Percentiles rank a stretch among this genome's conserved stretches.
These are phyloP conservation scores for Miscanthus lutarioriparius DNA, from an alignment of 176 grass and related monocot genomes.

Conservation along the genomic window DNA sequence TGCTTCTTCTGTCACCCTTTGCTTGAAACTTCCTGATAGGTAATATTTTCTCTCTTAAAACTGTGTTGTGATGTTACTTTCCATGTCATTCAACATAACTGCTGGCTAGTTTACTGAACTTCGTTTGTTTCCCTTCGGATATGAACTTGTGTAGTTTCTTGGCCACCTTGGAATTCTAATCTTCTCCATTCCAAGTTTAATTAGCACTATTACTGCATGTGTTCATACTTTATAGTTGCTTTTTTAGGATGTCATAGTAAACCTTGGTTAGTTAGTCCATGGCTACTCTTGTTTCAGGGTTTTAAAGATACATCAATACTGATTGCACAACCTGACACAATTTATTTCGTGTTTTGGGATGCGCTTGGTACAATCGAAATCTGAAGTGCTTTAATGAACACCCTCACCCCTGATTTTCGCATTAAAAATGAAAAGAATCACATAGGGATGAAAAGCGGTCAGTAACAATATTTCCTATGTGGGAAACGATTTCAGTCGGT, in stretches of 20 bases:
- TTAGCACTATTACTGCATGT: neutral
- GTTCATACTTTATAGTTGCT: neutral
- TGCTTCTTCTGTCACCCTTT: slow-evolving; percentile 83
- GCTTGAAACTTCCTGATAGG: slow-evolving; percentile 58
- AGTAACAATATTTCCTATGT: neutral
- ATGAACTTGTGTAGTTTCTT: slow-evolving; percentile 10
- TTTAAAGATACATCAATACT: neutral
- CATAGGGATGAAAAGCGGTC: neutral
- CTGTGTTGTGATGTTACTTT: slow-evolving; percentile 28
- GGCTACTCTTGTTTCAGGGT: neutral
- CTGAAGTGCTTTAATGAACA: neutral
- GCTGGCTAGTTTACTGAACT: slow-evolving; percentile 8
- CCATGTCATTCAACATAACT: neutral
- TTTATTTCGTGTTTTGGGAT: neutral
- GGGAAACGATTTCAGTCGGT: neutral
- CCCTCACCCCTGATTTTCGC: neutral
- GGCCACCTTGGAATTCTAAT: neutral
- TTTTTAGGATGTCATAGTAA: neutral
- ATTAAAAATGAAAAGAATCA: neutral
- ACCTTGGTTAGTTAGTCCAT: neutral
- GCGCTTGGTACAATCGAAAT: neutral
- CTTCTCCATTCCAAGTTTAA: neutral
- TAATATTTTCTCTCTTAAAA: slow-evolving; percentile 30
- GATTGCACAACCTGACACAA: neutral
- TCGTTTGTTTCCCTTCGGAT: neutral